Percentiles rank a stretch among this genome's conserved stretches.
These are phyloP conservation scores for Agaricus subrufescens DNA, from an alignment of 768 basidiomycete species.

Conservation along the genomic window DNA sequence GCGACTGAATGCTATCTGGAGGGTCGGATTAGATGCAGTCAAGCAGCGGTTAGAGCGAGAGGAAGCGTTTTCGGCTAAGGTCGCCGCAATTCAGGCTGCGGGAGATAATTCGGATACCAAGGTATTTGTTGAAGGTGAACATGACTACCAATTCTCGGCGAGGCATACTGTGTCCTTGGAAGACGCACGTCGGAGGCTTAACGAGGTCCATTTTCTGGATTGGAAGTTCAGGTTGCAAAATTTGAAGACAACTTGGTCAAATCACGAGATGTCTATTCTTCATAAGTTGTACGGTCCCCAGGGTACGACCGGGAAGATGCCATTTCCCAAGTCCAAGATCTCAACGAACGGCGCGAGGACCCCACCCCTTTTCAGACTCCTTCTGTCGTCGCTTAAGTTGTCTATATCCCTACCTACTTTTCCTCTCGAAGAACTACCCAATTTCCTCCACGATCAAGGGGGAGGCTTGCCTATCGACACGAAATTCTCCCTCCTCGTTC, in stretches of 20 bases:
- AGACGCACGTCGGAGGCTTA: slow-evolving; percentile 68
- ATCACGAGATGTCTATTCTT: slow-evolving; percentile 43
- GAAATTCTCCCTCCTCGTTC: slow-evolving; percentile 74
- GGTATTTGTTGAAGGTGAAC: slow-evolving; percentile 20
- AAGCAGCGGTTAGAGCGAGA: slow-evolving; percentile 68
- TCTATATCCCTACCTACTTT: slow-evolving; percentile 58
- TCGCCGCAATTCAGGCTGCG: slow-evolving; percentile 49
- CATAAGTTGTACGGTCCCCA: slow-evolving; percentile 39
- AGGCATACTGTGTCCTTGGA: slow-evolving; percentile 63
- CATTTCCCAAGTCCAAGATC: slow-evolving; percentile 43
- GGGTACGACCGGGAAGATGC: slow-evolving; percentile 19
- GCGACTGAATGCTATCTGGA: slow-evolving; percentile 68
- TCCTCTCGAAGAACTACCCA: slow-evolving; percentile 43
- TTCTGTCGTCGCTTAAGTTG: slow-evolving; percentile 56
- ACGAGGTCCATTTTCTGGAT: slow-evolving; percentile 64
- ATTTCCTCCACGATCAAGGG: slow-evolving; percentile 67
- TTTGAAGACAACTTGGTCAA: slow-evolving; percentile 38
- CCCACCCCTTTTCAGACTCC: slow-evolving; percentile 70
- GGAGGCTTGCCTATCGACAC: slow-evolving; percentile 64
- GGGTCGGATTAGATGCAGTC: slow-evolving; percentile 68
- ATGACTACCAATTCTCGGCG: slow-evolving; percentile 59
- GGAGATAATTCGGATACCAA: slow-evolving; percentile 13
- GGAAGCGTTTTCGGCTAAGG: slow-evolving; percentile 77
- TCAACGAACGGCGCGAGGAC: slow-evolving; percentile 18
- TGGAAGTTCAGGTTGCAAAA: slow-evolving; percentile 63